Percentiles rank a stretch among this genome's conserved stretches.
These are phyloP conservation scores for Thecaphora thlaspeos DNA, from an alignment of 1,284 basidiomycete genomes.

Conservation along the genomic window DNA sequence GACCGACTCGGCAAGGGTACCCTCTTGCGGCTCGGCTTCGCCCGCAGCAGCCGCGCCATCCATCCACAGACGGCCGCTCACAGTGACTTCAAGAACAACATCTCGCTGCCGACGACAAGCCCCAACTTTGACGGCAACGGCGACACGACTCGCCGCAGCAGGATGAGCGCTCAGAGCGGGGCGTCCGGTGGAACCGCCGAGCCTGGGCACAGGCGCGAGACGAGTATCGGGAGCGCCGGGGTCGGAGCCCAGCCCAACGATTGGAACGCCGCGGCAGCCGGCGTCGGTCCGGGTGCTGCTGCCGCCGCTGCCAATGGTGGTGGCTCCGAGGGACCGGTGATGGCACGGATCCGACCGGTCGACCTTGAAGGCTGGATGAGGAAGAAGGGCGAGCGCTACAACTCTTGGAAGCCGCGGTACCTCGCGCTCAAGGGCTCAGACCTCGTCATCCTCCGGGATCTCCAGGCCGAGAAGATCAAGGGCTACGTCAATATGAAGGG, in stretches of 20 bases:
- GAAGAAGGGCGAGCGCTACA: slow-evolving; percentile 92
- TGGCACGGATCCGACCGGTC: slow-evolving; percentile 51
- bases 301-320: background rate
- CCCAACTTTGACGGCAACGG: slow-evolving; percentile 47
- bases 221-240: slow-evolving; percentile 18
- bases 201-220: slow-evolving; percentile 8
- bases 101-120: slow-evolving; percentile 51
- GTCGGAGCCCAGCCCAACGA: slow-evolving; percentile 7
- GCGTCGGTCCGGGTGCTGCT: slow-evolving; percentile 9
- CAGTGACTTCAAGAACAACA: slow-evolving; percentile 48
- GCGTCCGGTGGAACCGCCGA: background rate
- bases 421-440: slow-evolving; percentile 89
- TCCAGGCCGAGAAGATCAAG: slow-evolving; percentile 69
- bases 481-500: slow-evolving; percentile 89
- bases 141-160: slow-evolving; percentile 38
- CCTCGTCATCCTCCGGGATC: slow-evolving; percentile 45
- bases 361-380: slow-evolving; percentile 74
- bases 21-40: slow-evolving; percentile 41
- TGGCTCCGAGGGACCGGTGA: slow-evolving; percentile 32
- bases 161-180: slow-evolving; percentile 2
- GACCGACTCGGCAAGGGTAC: slow-evolving; percentile 33
- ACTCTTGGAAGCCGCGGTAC: slow-evolving; percentile 87
- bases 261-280: slow-evolving; percentile 2
- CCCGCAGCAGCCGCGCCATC: slow-evolving; percentile 26
- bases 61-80: slow-evolving; percentile 19